Conservation (phyloP, 495 filamentous ascomycete genomes). For the Monascus purpureus region DNA sequence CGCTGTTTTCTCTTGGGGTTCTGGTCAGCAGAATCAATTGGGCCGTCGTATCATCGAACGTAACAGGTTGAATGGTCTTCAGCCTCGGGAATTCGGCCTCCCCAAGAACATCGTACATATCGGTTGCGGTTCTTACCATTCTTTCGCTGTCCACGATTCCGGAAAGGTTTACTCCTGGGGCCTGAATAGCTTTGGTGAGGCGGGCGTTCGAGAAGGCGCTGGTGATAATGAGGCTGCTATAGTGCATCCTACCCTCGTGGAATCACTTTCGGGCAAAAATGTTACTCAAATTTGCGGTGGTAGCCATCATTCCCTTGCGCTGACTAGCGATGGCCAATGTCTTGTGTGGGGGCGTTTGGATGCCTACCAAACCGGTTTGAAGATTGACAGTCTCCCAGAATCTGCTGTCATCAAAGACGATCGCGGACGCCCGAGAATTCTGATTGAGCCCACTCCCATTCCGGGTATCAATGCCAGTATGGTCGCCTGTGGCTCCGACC, state of each 20-base stretch:
- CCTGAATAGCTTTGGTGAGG: slow-evolving; percentile 74
- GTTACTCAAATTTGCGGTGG: slow-evolving; percentile 40
- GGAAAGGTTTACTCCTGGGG: slow-evolving; percentile 74
- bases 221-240: slow-evolving; percentile 50
- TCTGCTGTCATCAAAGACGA: slow-evolving; percentile 34
- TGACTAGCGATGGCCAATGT: slow-evolving; percentile 37
- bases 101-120: slow-evolving; percentile 43
- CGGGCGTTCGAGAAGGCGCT: slow-evolving; percentile 53
- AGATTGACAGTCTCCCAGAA: slow-evolving; percentile 33
- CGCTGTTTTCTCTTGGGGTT: slow-evolving; percentile 48
- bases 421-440: slow-evolving; percentile 36
- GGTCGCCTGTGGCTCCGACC: slow-evolving; percentile 40
- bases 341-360: slow-evolving; percentile 50
- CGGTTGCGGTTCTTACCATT: slow-evolving; percentile 41
- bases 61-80: slow-evolving; percentile 40
- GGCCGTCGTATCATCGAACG: slow-evolving; percentile 47
- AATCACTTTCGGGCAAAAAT: slow-evolving; percentile 35
- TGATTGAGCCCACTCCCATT: slow-evolving; percentile 38
- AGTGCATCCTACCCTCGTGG: slow-evolving; percentile 42
- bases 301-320: slow-evolving; percentile 42
- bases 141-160: slow-evolving; percentile 58
- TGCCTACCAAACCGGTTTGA: slow-evolving; percentile 42
- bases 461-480: slow-evolving; percentile 28
- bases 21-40: slow-evolving; percentile 49
- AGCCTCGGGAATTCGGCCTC: slow-evolving; percentile 55